phyloP scores from a whole-genome alignment of 2,329 filamentous ascomycete species.

The Rutstroemia sp. region DNA sequence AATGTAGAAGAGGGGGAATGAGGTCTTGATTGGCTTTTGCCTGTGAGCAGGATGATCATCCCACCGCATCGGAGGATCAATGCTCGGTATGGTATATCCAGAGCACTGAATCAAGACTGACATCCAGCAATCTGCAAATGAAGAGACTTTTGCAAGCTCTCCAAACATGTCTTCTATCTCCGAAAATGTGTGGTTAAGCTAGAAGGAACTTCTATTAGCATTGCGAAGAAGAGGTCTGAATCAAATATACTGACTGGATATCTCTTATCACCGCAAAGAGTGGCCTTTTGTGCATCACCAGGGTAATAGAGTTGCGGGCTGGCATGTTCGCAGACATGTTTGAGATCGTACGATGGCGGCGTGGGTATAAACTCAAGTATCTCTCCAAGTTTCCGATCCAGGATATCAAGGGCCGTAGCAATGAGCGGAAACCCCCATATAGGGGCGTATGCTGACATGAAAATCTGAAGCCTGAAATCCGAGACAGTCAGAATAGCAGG shows the following conservation, averaged over 20 bases:
- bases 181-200: slow-evolving; percentile 25
- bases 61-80: slow-evolving; percentile 26
- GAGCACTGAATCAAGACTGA: slow-evolving; percentile 22
- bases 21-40: slow-evolving; percentile 26
- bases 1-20: slow-evolving; percentile 34
- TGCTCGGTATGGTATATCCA: slow-evolving; percentile 18
- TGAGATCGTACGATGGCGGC: slow-evolving; percentile 2
- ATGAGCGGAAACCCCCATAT: slow-evolving; percentile 18
- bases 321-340: slow-evolving; percentile 11
- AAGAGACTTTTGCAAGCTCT: slow-evolving; percentile 16
- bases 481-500: slow-evolving; percentile 24
- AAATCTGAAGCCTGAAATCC: slow-evolving; percentile 24
- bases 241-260: slow-evolving; percentile 18
- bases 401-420: slow-evolving; percentile 18
- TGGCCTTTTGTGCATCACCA: slow-evolving; percentile 19
- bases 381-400: slow-evolving; percentile 33
- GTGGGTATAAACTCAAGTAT: slow-evolving; percentile 25
- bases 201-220: slow-evolving; percentile 1
- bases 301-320: slow-evolving; percentile 12
- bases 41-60: slow-evolving; percentile 23
- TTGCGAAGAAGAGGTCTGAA: background rate
- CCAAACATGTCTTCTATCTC: slow-evolving; percentile 22
- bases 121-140: slow-evolving; percentile 23
- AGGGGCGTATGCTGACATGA: slow-evolving; percentile 25
- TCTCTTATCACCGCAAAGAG: slow-evolving; percentile 27